Conservation (phyloP, 352 stramenopile genomes). For the Globisporangium polare region DNA sequence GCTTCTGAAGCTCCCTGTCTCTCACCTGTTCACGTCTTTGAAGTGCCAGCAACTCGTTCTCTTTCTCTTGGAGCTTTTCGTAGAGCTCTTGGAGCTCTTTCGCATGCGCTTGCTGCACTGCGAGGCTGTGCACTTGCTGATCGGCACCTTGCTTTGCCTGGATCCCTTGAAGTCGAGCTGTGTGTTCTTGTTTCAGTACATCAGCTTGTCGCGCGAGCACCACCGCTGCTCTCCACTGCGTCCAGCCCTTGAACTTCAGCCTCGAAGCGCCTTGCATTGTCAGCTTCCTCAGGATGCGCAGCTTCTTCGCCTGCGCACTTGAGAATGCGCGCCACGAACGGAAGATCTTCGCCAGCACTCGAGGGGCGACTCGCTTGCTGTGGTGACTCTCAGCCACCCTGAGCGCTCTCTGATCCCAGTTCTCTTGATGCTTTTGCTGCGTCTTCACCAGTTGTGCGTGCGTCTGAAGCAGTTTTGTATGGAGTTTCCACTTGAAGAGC, state of each 20-base stretch:
- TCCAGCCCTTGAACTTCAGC: constrained; percentile 7
- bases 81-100: constrained; percentile 24
- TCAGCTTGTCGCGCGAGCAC: not conserved
- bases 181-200: not conserved
- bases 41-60: constrained; percentile 15
- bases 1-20: constrained; percentile 4
- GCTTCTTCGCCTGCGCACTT: not conserved
- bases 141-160: not conserved
- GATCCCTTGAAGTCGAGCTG: not conserved
- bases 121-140: constrained; percentile 5
- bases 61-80: constrained; percentile 18
- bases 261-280: not conserved
- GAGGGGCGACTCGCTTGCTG: not conserved
- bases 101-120: constrained; percentile 11
- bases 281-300: constrained; percentile 9
- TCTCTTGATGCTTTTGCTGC: not conserved
- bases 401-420: not conserved
- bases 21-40: not conserved
- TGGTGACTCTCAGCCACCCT: constrained; percentile 4
- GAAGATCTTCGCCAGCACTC: not conserved
- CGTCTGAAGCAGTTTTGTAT: not conserved
- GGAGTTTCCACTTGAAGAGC: constrained; percentile 6
- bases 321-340: constrained; percentile 3
- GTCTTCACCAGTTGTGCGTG: not conserved
- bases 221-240: constrained; percentile 5